Evolutionary conservation across 805 yeast species (phyloP).

Genomic region (Saturnispora sanitii): DNA sequence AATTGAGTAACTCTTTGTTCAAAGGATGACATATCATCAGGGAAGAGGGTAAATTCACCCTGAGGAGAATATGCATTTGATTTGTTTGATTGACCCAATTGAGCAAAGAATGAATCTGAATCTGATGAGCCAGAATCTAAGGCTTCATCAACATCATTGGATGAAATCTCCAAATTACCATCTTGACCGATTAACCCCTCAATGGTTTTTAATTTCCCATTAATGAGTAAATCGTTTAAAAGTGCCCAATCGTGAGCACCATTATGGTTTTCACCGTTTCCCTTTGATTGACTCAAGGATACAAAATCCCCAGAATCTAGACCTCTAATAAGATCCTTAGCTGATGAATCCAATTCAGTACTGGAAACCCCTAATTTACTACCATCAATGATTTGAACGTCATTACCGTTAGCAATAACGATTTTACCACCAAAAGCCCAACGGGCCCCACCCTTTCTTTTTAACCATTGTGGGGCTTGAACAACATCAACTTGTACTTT

Average conservation of each 20-base stretch:
- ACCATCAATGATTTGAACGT: slow-evolving; percentile 19
- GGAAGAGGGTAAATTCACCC: slow-evolving; percentile 41
- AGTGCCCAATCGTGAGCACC: slow-evolving; percentile 49
- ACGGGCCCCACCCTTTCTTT: slow-evolving; percentile 58
- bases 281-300: slow-evolving; percentile 45
- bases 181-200: slow-evolving; percentile 27
- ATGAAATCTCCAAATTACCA: too few species aligned
- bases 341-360: slow-evolving; percentile 29
- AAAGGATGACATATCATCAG: slow-evolving; percentile 21
- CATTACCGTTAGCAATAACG: slow-evolving; percentile 35
- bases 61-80: slow-evolving; percentile 33
- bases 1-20: slow-evolving; percentile 40
- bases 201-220: slow-evolving; percentile 43
- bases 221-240: slow-evolving; percentile 39
- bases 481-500: slow-evolving; percentile 61
- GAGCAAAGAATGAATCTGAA: slow-evolving; percentile 34
- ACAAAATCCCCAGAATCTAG: slow-evolving; percentile 45
- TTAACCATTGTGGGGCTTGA: slow-evolving; percentile 89
- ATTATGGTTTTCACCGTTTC: slow-evolving; percentile 28
- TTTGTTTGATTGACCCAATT: slow-evolving; percentile 19
- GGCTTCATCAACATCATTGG: slow-evolving; percentile 14
- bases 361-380: too few species aligned
- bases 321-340: slow-evolving; percentile 42
- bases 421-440: slow-evolving; percentile 95
- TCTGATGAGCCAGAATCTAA: slow-evolving; percentile 14